These are phyloP conservation scores for Yamadazyma endophytica DNA, from an alignment of 805 yeast species.

Conservation along the genomic window DNA sequence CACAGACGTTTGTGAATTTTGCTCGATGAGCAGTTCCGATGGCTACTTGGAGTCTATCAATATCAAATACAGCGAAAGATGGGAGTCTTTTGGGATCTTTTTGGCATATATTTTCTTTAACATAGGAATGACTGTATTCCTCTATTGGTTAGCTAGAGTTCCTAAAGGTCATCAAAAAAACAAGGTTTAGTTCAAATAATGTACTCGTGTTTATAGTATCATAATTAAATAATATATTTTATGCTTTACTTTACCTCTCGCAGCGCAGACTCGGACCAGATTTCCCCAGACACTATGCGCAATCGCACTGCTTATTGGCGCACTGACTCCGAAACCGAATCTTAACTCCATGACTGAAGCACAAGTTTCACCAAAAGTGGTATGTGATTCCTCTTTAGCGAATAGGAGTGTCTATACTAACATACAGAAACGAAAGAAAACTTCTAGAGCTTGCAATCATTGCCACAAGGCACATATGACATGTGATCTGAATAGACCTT, in stretches of 20 bases:
- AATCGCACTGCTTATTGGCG: too few species aligned
- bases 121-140: constrained; percentile 21
- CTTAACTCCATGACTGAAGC: not conserved
- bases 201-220: not conserved
- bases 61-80: constrained; percentile 46
- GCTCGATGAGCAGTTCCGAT: constrained; percentile 56
- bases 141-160: constrained; percentile 67
- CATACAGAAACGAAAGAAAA: constrained; percentile 52
- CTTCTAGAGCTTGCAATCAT: constrained; percentile 83
- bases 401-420: constrained; percentile 6
- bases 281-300: too few species aligned
- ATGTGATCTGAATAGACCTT: constrained; percentile 82
- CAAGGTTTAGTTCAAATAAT: too few species aligned
- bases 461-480: constrained; percentile 91
- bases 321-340: not conserved
- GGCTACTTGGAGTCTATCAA: constrained; percentile 45
- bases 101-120: constrained; percentile 30
- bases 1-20: constrained; percentile 54
- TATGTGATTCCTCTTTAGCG: not conserved
- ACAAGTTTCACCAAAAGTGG: constrained; percentile 1
- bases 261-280: too few species aligned
- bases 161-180: constrained; percentile 53
- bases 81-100: constrained; percentile 63
- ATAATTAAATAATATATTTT: not conserved
- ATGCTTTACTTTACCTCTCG: too few species aligned